A percentile compares a stretch with the other conserved stretches of the same genome.
Evolutionary conservation across 257 asterid species (phyloP).

Genomic region (Agastache rugosa): DNA sequence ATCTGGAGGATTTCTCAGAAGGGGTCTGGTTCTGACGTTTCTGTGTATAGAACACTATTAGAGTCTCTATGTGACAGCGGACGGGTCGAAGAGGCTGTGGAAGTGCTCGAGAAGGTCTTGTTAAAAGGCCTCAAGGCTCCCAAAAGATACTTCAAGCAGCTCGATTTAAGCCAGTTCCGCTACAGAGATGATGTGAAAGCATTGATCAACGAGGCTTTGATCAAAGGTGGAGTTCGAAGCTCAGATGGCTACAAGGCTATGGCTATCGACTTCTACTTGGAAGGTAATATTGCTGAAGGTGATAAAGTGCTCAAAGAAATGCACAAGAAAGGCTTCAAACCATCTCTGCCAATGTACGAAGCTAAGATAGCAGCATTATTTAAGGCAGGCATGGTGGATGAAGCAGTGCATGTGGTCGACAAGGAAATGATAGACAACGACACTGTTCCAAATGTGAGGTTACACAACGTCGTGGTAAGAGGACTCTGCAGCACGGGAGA

Average conservation of each 20-base stretch:
- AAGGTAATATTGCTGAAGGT: conserved; percentile 72
- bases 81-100: conserved; percentile 68
- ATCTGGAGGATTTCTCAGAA: conserved; percentile 84
- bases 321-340: conserved; percentile 59
- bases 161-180: conserved; percentile 55
- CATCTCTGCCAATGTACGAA: conserved; percentile 61
- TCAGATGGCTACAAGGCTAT: conserved; percentile 67
- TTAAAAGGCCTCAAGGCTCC: conserved; percentile 87
- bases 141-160: conserved; percentile 51
- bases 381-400: conserved; percentile 51
- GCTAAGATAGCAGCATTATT: conserved; percentile 68
- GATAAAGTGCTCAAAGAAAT: conserved; percentile 65
- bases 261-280: conserved; percentile 73
- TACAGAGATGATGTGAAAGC: conserved; percentile 50
- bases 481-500: conserved; percentile 61
- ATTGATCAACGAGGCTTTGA: conserved; percentile 69
- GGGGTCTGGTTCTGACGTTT: conserved; percentile 81
- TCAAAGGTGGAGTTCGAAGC: conserved; percentile 68
- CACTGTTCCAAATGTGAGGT: conserved; percentile 58
- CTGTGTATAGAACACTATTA: conserved; percentile 68
- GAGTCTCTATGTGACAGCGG: conserved; percentile 84
- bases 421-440: conserved; percentile 62
- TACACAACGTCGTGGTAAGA: conserved; percentile 68
- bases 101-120: conserved; percentile 69
- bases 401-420: conserved; percentile 67